These are phyloP conservation scores for Stachybotrys elegans DNA, from an alignment of 2,329 filamentous ascomycete genomes.

Conservation along the genomic window DNA sequence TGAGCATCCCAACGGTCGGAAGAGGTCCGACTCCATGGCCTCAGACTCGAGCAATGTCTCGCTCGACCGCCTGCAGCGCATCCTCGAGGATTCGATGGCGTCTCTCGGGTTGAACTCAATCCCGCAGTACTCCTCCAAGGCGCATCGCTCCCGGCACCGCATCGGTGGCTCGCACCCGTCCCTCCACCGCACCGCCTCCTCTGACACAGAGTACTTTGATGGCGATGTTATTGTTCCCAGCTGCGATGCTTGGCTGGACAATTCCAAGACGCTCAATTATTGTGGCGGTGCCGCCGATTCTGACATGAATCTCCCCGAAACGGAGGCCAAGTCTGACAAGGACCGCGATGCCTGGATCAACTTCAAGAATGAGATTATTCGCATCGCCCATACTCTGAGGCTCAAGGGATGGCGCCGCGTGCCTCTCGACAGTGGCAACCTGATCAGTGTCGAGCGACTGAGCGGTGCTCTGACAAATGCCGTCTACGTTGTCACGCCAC, in stretches of 20 bases:
- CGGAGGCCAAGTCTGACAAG: slow-evolving; percentile 46
- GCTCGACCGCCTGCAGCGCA: slow-evolving; percentile 75
- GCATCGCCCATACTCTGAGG: slow-evolving; percentile 79
- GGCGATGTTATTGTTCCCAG: slow-evolving; percentile 77
- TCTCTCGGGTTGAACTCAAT: slow-evolving; percentile 43
- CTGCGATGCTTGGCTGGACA: slow-evolving; percentile 82
- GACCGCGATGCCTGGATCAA: slow-evolving; percentile 73
- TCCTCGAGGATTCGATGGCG: slow-evolving; percentile 64
- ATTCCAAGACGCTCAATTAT: slow-evolving; percentile 82
- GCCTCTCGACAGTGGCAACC: slow-evolving; percentile 62
- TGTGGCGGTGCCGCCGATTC: slow-evolving; percentile 39
- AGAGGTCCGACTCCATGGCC: slow-evolving; percentile 50
- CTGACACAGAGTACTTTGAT: slow-evolving; percentile 81
- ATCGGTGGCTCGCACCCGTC: slow-evolving; percentile 24
- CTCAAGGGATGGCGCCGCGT: slow-evolving; percentile 90
- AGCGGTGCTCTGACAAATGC: slow-evolving; percentile 95
- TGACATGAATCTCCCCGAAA: slow-evolving; percentile 36
- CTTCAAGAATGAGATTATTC: slow-evolving; percentile 91
- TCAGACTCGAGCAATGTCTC: slow-evolving; percentile 68
- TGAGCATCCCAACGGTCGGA: slow-evolving; percentile 12
- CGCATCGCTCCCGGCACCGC: slow-evolving; percentile 36
- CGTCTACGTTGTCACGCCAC: slow-evolving; percentile 89
- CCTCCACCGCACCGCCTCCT: slow-evolving; percentile 53
- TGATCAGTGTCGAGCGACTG: slow-evolving; percentile 66
- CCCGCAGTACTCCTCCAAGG: slow-evolving; percentile 36